phyloP scores from a whole-genome alignment of 768 basidiomycete species.

The Boletus huronensis region DNA sequence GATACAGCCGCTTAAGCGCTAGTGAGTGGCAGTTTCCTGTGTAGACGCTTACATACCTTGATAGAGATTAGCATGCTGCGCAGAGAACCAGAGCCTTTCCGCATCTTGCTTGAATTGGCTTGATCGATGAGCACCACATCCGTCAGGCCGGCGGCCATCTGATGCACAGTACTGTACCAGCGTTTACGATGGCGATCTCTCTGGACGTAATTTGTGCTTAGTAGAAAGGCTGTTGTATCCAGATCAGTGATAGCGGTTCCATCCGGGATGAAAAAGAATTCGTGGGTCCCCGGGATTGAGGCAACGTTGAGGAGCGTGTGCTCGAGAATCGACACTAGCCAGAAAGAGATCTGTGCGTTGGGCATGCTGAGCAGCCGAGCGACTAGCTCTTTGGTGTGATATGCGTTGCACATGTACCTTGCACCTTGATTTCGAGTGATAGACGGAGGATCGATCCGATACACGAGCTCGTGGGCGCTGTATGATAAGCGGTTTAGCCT shows the following conservation, averaged over 20 bases:
- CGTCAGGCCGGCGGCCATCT: slow-evolving; percentile 31
- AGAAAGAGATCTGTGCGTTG: background rate
- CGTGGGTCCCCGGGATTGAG: slow-evolving; percentile 17
- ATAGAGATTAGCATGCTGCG: slow-evolving; percentile 35
- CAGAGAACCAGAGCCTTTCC: slow-evolving; percentile 35
- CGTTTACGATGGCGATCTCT: slow-evolving; percentile 31
- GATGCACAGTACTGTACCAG: slow-evolving; percentile 41
- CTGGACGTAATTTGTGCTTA: slow-evolving; percentile 22
- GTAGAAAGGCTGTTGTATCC: slow-evolving; percentile 32
- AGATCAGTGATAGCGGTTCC: slow-evolving; percentile 29
- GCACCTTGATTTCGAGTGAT: background rate
- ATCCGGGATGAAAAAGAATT: slow-evolving; percentile 19
- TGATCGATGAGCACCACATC: slow-evolving; percentile 36
- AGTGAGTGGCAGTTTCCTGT: background rate
- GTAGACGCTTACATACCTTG: slow-evolving; percentile 26
- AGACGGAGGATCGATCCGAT: slow-evolving; percentile 1
- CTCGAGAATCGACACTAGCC: background rate
- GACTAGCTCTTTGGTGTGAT: background rate
- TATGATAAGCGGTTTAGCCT: slow-evolving; percentile 2
- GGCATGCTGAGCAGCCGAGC: background rate
- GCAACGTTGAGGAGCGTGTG: slow-evolving; percentile 17
- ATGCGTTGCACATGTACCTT: background rate
- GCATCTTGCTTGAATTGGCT: slow-evolving; percentile 33
- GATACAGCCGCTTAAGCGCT: background rate
- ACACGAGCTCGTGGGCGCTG: background rate